Evolutionary conservation across 2,329 filamentous ascomycete species (phyloP).

Genomic region (Diplodia mutila): DNA sequence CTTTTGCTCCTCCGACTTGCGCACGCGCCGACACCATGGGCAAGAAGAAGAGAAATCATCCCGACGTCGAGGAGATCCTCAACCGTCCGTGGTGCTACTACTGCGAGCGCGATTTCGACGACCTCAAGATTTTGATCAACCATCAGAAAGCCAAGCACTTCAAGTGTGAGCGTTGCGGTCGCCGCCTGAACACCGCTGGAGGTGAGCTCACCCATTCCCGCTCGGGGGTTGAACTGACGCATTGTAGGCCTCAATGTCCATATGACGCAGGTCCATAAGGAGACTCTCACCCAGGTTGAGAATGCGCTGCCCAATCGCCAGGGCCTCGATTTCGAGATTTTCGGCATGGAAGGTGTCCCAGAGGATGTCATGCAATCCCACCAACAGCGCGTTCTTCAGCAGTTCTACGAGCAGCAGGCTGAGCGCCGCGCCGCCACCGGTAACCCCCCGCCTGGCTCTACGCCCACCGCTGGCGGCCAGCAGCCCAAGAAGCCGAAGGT

Average conservation of each 20-base stretch:
- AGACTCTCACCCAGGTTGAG: conserved; percentile 82
- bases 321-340: conserved; percentile 90
- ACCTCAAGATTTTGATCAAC: conserved; percentile 92
- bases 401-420: conserved; percentile 83
- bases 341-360: conserved; percentile 96
- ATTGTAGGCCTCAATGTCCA: conserved; percentile 84
- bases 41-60: conserved; percentile 87
- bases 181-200: conserved; percentile 90
- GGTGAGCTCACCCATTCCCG: conserved; percentile 60
- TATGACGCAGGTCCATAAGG: conserved; percentile 98
- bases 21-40: conserved; percentile 59
- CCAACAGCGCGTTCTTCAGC: conserved; percentile 81
- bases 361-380: conserved; percentile 82
- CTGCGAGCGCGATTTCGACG: conserved; percentile 98
- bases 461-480: conserved; percentile 52
- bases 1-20: background rate
- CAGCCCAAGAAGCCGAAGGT: conserved; percentile 66
- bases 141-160: conserved; percentile 99
- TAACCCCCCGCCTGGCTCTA: conserved; percentile 68
- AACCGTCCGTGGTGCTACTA: conserved; percentile 96
- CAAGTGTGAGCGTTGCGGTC: conserved; percentile 89
- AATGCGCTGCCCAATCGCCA: conserved; percentile 88
- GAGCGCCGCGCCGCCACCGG: conserved; percentile 81
- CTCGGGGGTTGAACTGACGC: conserved; percentile 27
- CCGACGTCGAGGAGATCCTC: conserved; percentile 86